Conservation (phyloP, 1,284 basidiomycete genomes). For the Ustilago lituana region DNA sequence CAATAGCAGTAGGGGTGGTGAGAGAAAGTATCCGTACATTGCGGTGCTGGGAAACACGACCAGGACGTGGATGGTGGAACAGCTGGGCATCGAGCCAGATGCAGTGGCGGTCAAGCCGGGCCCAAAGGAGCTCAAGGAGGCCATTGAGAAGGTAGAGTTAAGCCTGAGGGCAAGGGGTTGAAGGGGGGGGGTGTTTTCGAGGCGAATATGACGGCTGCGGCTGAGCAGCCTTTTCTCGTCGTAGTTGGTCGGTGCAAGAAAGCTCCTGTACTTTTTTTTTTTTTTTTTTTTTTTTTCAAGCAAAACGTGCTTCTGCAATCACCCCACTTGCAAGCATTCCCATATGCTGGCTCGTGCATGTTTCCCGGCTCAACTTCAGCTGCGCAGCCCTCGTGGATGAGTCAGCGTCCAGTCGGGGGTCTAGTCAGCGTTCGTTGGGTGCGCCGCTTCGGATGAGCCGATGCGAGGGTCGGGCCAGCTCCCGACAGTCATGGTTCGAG, state of each 20-base stretch:
- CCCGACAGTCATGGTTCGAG: conserved; percentile 4
- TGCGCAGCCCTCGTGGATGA: not conserved
- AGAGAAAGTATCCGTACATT: conserved; percentile 50
- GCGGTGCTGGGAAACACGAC: conserved; percentile 62
- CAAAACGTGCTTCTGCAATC: too few relatives aligned
- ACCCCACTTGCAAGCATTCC: not conserved
- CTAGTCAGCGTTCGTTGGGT: not conserved
- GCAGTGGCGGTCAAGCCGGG: conserved; percentile 59
- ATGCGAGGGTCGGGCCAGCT: not conserved
- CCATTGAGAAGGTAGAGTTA: conserved; percentile 54
- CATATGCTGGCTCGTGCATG: too few relatives aligned
- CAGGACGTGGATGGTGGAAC: conserved; percentile 50
- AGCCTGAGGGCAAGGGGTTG: conserved; percentile 28
- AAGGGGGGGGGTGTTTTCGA: too few relatives aligned
- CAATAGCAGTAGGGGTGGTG: conserved; percentile 6
- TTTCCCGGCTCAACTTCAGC: not conserved
- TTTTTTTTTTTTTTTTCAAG: too few relatives aligned
- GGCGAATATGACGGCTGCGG: too few relatives aligned
- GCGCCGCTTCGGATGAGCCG: not conserved
- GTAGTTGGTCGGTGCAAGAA: too few relatives aligned
- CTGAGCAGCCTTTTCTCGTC: too few relatives aligned
- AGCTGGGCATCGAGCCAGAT: conserved; percentile 54
- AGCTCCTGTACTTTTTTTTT: too few relatives aligned
- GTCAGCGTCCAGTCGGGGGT: conserved; percentile 8
- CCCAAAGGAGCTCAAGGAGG: conserved; percentile 57